These are phyloP conservation scores for Carex scoparia DNA, from an alignment of 176 grass and related monocot genomes.

Conservation along the genomic window DNA sequence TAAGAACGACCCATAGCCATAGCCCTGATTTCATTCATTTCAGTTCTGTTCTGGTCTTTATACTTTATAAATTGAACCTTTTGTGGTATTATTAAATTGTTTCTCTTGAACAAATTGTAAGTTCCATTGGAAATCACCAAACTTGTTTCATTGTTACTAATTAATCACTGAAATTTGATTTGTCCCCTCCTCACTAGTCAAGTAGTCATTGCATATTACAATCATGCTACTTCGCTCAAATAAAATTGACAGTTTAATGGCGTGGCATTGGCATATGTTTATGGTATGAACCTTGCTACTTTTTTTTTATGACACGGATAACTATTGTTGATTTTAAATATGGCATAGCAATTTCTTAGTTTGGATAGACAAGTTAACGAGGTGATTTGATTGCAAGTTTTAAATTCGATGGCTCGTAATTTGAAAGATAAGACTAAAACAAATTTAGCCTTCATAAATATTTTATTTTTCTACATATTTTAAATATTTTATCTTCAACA, in stretches of 20 bases:
- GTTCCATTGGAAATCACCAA: background rate
- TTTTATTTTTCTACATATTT: background rate
- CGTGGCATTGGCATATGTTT: background rate
- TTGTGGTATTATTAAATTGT: background rate
- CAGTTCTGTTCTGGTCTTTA: too few relatives aligned
- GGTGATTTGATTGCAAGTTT: background rate
- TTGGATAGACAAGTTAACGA: background rate
- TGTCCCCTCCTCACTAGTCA: background rate
- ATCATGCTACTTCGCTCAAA: background rate
- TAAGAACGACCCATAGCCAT: background rate
- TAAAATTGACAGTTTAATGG: background rate
- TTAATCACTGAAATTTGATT: background rate
- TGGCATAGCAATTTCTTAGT: background rate
- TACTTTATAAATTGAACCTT: background rate
- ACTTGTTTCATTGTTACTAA: background rate
- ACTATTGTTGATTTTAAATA: background rate
- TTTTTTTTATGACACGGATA: background rate
- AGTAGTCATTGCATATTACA: background rate
- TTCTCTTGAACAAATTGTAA: background rate
- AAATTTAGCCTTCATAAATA: background rate
- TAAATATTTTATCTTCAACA: too few relatives aligned
- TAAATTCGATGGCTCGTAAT: too few relatives aligned
- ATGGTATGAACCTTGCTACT: background rate
- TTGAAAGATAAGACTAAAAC: background rate
- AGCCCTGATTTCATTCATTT: background rate